A percentile compares a stretch with the other conserved stretches of the same genome.
phyloP scores from a whole-genome alignment of 2,329 filamentous ascomycete genomes.

The Pyrenophora seminiperda region DNA sequence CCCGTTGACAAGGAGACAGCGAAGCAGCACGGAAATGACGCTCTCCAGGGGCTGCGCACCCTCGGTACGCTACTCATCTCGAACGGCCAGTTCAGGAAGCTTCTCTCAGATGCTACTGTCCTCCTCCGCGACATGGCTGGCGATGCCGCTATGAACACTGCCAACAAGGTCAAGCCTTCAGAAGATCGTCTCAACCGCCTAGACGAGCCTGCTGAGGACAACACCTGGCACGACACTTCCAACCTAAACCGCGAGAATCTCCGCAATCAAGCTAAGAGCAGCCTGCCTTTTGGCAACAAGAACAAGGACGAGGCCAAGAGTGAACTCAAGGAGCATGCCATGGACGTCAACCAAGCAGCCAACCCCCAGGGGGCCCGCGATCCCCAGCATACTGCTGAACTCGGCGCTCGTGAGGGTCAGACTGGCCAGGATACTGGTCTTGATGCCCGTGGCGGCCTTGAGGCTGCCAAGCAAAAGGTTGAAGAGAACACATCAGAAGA shows the following conservation, averaged over 20 bases:
- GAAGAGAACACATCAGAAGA: slow-evolving; percentile 70
- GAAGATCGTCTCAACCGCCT: slow-evolving; percentile 78
- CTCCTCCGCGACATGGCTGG: slow-evolving; percentile 89
- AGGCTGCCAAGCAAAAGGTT: slow-evolving; percentile 61
- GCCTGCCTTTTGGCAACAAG: slow-evolving; percentile 59
- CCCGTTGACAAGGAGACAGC: slow-evolving; percentile 77
- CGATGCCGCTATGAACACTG: slow-evolving; percentile 82
- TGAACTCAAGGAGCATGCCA: slow-evolving; percentile 57
- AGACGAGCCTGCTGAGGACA: slow-evolving; percentile 83
- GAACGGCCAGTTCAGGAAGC: slow-evolving; percentile 94
- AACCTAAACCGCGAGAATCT: slow-evolving; percentile 72
- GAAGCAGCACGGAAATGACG: slow-evolving; percentile 81
- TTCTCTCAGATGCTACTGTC: slow-evolving; percentile 77
- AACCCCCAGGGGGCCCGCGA: slow-evolving; percentile 62
- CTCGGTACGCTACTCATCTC: slow-evolving; percentile 88
- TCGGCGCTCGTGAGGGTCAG: slow-evolving; percentile 57
- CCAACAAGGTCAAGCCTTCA: slow-evolving; percentile 74
- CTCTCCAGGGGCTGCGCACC: slow-evolving; percentile 82
- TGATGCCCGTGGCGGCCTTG: slow-evolving; percentile 58
- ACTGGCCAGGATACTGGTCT: slow-evolving; percentile 55
- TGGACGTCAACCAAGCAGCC: slow-evolving; percentile 62
- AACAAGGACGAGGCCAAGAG: slow-evolving; percentile 62
- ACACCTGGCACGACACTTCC: slow-evolving; percentile 90
- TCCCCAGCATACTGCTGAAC: slow-evolving; percentile 59
- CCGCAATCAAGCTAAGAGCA: slow-evolving; percentile 69